Evolutionary conservation across 495 filamentous ascomycete genomes (phyloP).

Genomic region (Collariella sp.): DNA sequence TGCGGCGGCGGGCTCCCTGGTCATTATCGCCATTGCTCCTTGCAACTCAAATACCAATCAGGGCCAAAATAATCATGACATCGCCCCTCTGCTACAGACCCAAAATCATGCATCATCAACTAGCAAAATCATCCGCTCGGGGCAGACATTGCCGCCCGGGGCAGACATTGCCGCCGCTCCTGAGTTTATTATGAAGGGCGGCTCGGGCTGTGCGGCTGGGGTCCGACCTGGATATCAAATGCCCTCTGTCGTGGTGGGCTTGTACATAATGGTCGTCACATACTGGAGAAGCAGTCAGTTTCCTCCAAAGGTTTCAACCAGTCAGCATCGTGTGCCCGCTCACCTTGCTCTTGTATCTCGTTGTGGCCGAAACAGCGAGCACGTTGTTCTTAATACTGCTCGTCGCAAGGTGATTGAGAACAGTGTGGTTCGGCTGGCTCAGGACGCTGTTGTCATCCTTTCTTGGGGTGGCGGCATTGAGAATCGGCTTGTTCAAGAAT

Average conservation of each 20-base stretch:
- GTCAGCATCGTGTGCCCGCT: not conserved
- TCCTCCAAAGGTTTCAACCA: no score
- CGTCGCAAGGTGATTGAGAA: conserved; percentile 94
- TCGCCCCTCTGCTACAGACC: not conserved
- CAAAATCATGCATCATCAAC: not conserved
- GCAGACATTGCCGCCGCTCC: conserved; percentile 1
- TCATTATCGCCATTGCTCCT: not conserved
- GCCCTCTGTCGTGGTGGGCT: conserved; percentile 53
- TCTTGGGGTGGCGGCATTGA: conserved; percentile 82
- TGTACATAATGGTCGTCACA: conserved; percentile 95
- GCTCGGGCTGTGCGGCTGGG: not conserved
- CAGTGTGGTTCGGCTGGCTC: conserved; percentile 92
- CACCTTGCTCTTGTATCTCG: conserved; percentile 93
- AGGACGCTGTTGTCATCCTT: conserved; percentile 97
- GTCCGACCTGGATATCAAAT: conserved; percentile 4
- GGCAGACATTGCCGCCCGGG: not conserved
- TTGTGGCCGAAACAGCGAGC: conserved; percentile 93
- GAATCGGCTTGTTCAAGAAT: conserved; percentile 87
- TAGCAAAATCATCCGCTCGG: not conserved
- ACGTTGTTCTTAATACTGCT: conserved; percentile 96
- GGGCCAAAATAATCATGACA: not conserved
- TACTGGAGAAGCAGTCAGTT: conserved; percentile 52
- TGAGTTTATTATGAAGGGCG: not conserved
- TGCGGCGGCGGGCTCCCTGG: not conserved
- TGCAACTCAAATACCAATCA: not conserved